Conservation (phyloP, 192 early-diverging fungal genomes). For the Coemansia sp. region DNA sequence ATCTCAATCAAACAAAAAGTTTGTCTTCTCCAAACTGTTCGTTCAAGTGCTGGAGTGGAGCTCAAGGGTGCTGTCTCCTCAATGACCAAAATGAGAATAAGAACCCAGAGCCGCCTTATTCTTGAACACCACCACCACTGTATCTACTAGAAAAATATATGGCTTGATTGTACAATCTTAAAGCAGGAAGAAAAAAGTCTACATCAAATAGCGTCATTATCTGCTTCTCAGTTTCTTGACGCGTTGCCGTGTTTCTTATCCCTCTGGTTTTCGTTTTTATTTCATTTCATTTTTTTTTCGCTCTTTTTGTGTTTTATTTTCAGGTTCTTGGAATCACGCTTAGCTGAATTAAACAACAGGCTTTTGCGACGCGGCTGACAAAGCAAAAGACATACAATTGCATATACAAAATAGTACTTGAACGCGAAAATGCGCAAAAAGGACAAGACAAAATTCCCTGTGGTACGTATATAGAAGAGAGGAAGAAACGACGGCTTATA, state of each 20-base stretch:
- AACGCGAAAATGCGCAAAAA: slow-evolving; percentile 72
- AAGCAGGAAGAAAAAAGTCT: too few species aligned
- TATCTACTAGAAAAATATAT: too few species aligned
- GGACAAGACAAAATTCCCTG: slow-evolving; percentile 91
- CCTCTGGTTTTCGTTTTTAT: not conserved
- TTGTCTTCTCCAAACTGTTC: too few species aligned
- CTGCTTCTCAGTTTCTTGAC: too few species aligned
- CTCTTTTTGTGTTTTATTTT: not conserved
- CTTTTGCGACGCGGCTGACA: not conserved
- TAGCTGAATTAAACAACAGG: not conserved
- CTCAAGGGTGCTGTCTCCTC: too few species aligned
- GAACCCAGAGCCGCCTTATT: too few species aligned
- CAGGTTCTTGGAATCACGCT: not conserved
- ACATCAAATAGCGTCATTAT: too few species aligned
- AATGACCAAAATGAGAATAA: too few species aligned
- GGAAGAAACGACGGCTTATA: not conserved
- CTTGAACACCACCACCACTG: too few species aligned
- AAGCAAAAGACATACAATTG: not conserved
- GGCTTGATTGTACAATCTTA: too few species aligned
- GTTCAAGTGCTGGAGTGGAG: too few species aligned
- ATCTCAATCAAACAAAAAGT: too few species aligned
- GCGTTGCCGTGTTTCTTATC: not conserved
- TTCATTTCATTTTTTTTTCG: not conserved
- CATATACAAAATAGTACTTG: not conserved
- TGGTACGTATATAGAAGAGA: slow-evolving; percentile 60